Evolutionary conservation across 2,329 filamentous ascomycete species (phyloP).

Genomic region (Fusarium circinatum): DNA sequence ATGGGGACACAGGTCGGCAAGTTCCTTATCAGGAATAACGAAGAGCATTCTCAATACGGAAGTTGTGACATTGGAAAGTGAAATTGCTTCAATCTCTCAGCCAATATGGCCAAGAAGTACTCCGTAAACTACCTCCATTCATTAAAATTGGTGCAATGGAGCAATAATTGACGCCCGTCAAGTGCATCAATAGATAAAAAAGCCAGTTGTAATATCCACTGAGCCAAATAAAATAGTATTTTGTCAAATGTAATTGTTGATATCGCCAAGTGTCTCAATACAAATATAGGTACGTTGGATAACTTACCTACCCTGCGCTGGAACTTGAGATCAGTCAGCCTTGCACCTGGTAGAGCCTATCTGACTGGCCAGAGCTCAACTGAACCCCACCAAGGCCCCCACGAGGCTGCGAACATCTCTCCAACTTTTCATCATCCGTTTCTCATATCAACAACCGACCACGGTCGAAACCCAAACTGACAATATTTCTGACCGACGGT

Average conservation of each 20-base stretch:
- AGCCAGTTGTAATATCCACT: not conserved
- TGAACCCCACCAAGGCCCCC: slow-evolving; percentile 5
- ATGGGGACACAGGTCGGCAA: not conserved
- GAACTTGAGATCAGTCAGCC: slow-evolving; percentile 22
- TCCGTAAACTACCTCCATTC: not conserved
- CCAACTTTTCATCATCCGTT: slow-evolving; percentile 43
- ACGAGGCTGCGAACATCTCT: slow-evolving; percentile 42
- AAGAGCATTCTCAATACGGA: not conserved
- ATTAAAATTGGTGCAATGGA: not conserved
- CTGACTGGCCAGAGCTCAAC: slow-evolving; percentile 23
- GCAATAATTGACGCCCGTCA: no score
- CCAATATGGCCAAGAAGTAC: no score
- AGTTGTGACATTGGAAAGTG: not conserved
- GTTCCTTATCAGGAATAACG: not conserved
- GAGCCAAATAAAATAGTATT: not conserved
- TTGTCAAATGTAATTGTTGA: not conserved
- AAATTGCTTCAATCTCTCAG: not conserved
- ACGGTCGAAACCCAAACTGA: not conserved
- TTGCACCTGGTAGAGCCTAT: not conserved
- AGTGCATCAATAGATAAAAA: not conserved
- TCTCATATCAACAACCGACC: not conserved
- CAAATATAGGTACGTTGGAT: not conserved
- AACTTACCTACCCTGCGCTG: slow-evolving; percentile 24
- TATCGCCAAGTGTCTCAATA: not conserved
- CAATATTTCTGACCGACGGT: not conserved